These are phyloP conservation scores for Dictyostelium gargantuum DNA, from an alignment of 208 protist genomes.

Conservation along the genomic window DNA sequence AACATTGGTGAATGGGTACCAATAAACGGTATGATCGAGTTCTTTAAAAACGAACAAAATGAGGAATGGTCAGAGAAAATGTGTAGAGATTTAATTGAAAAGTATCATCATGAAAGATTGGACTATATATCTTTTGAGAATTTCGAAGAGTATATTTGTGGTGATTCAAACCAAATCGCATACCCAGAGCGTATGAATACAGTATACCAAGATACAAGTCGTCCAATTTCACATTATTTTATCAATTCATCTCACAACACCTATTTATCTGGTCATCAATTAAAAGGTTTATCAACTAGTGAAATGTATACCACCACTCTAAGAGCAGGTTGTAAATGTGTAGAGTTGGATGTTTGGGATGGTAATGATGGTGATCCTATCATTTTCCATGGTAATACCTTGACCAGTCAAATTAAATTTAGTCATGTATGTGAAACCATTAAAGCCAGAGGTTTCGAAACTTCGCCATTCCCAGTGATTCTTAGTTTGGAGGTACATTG, in stretches of 20 bases:
- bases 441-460: conserved; percentile 81
- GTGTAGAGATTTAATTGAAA: background rate
- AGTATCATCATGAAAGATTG: background rate
- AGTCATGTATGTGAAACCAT: conserved; percentile 81
- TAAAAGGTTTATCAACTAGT: conserved; percentile 79
- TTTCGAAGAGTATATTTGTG: background rate
- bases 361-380: conserved; percentile 85
- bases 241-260: conserved; percentile 96
- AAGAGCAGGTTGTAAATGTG: conserved; percentile 81
- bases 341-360: conserved; percentile 90
- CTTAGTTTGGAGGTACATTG: conserved; percentile 88
- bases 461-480: conserved; percentile 85
- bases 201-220: conserved; percentile 73
- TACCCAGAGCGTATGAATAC: background rate
- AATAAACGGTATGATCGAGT: conserved; percentile 41
- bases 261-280: conserved; percentile 94
- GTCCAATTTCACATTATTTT: conserved; percentile 73
- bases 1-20: background rate
- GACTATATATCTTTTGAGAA: conserved; percentile 11
- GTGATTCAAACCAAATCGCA: background rate
- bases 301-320: conserved; percentile 82
- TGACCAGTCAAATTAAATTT: conserved; percentile 87
- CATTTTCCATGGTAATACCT: conserved; percentile 88
- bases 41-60: conserved; percentile 70
- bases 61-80: background rate